Evolutionary conservation across 2,329 filamentous ascomycete genomes (phyloP).

Genomic region (Coleophoma crateriformis): DNA sequence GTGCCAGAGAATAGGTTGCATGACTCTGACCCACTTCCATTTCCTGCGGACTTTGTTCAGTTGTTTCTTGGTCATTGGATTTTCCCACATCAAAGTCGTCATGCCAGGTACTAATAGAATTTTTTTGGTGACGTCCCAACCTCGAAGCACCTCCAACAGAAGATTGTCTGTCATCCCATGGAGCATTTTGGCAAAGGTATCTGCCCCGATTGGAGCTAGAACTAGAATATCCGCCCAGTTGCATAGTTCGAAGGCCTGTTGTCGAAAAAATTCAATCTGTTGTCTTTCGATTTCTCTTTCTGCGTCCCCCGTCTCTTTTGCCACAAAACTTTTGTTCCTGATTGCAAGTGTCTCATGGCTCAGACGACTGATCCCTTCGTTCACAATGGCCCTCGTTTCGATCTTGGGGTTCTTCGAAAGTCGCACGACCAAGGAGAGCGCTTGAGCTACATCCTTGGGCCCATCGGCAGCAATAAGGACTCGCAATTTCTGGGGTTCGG

Average conservation of each 20-base stretch:
- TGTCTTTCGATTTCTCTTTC: constrained; percentile 19
- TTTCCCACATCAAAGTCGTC: constrained; percentile 85
- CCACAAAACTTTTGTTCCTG: constrained; percentile 43
- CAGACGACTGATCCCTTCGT: constrained; percentile 58
- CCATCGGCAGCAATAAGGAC: constrained; percentile 64
- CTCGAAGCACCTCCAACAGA: constrained; percentile 72
- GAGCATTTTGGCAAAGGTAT: constrained; percentile 82
- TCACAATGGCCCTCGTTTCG: constrained; percentile 56
- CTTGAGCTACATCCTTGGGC: constrained; percentile 58
- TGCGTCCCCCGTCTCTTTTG: constrained; percentile 14
- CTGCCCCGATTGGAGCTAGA: constrained; percentile 78
- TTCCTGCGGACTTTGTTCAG: constrained; percentile 76
- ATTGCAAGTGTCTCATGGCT: constrained; percentile 57
- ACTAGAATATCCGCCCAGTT: constrained; percentile 86
- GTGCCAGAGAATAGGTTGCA: constrained; percentile 78
- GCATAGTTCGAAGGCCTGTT: constrained; percentile 61
- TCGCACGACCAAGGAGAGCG: constrained; percentile 59
- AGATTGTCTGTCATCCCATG: constrained; percentile 77
- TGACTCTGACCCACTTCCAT: constrained; percentile 81
- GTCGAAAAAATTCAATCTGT: constrained; percentile 42
- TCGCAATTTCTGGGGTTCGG: constrained; percentile 51
- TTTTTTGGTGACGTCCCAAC: constrained; percentile 83
- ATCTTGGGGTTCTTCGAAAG: constrained; percentile 60
- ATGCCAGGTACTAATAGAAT: constrained; percentile 83
- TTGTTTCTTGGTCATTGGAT: constrained; percentile 83